Evolutionary conservation across 208 protist genomes (phyloP).

Genomic region (Kentomonas sorsogonicus): DNA sequence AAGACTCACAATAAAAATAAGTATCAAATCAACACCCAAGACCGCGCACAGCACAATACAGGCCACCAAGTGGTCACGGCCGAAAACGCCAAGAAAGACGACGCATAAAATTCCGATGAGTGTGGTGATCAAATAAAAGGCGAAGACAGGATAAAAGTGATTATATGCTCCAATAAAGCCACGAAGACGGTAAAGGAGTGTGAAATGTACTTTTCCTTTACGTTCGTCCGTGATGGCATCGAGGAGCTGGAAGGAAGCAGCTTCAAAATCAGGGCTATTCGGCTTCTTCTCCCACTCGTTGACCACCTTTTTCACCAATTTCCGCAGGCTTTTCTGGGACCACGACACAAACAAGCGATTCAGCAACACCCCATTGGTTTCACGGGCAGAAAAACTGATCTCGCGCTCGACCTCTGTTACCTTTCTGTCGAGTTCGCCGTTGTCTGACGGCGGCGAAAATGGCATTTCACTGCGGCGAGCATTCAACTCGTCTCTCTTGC

Average conservation of each 20-base stretch:
- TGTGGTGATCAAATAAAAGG: constrained; percentile 7
- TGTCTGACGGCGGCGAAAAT: constrained; percentile 21
- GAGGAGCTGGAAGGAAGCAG: constrained; percentile 36
- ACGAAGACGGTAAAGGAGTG: constrained; percentile 30
- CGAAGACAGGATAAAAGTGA: constrained; percentile 13
- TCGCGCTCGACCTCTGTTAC: constrained; percentile 20
- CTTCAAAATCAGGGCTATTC: constrained; percentile 39
- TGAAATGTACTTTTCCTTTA: constrained; percentile 34
- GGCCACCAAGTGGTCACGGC: constrained; percentile 7
- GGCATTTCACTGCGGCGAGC: constrained; percentile 9
- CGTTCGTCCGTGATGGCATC: constrained; percentile 43
- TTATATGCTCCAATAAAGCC: constrained; percentile 32
- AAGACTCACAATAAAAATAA: constrained; percentile 17
- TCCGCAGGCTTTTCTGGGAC: constrained; percentile 34
- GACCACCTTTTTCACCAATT: constrained; percentile 32
- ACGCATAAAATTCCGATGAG: constrained; percentile 29
- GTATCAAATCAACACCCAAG: constrained; percentile 23
- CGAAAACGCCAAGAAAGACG: constrained; percentile 36
- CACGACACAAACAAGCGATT: constrained; percentile 39
- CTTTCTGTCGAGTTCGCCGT: constrained; percentile 16
- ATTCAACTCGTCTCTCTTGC: constrained; percentile 9
- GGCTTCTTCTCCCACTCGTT: constrained; percentile 32
- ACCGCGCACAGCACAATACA: constrained; percentile 28
- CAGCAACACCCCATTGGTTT: constrained; percentile 37
- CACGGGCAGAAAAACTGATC: constrained; percentile 36